Percentiles rank a stretch among this genome's conserved stretches.
These are phyloP conservation scores for Gossypium laxum DNA, from an alignment of 441 rosid genomes.

Conservation along the genomic window DNA sequence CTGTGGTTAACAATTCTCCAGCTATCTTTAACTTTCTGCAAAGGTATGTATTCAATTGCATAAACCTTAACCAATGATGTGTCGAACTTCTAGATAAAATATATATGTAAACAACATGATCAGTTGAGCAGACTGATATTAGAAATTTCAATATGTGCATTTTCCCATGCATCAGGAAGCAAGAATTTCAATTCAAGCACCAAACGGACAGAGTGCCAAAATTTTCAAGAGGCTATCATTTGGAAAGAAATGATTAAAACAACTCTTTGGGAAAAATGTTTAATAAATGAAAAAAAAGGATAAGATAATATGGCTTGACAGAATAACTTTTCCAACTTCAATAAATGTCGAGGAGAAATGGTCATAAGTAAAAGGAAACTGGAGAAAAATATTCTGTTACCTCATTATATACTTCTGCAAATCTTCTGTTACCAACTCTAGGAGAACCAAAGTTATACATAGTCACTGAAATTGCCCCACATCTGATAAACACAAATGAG, in stretches of 20 bases:
- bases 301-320: not conserved
- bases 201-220: not conserved
- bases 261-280: not conserved
- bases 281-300: not conserved
- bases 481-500: slow-evolving; percentile 30
- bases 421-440: slow-evolving; percentile 84
- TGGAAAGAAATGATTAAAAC: not conserved
- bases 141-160: not conserved
- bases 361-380: not conserved
- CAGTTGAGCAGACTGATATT: not conserved
- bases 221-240: not conserved
- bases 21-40: slow-evolving; percentile 82
- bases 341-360: not conserved
- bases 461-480: slow-evolving; percentile 56
- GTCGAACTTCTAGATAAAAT: not conserved
- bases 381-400: slow-evolving; percentile 23
- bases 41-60: slow-evolving; percentile 12
- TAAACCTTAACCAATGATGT: slow-evolving; percentile 4
- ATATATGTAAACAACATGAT: not conserved
- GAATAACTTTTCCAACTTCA: not conserved
- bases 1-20: slow-evolving; percentile 94
- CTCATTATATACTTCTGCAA: slow-evolving; percentile 80
- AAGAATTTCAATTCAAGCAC: not conserved
- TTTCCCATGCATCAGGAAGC: not conserved
- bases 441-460: slow-evolving; percentile 98